Evolutionary conservation across 257 asterid genomes (phyloP), one percentile per base, ranked within the genome.

Genomic region (Nicotiana tabacum): DNA sequence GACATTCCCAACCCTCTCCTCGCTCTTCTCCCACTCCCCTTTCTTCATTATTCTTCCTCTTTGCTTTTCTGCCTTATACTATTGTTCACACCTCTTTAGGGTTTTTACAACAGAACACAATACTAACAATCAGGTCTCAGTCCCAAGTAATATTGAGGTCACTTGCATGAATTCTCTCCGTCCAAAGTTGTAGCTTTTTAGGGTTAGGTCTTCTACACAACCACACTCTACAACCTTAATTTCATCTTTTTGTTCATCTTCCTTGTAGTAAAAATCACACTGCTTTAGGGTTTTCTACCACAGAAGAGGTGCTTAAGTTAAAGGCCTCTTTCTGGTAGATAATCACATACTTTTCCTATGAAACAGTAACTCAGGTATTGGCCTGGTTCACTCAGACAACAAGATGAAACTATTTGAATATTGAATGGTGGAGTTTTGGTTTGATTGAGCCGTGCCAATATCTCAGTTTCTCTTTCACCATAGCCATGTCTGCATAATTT

Each of bases 401-500:
- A 35, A 33, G 29, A 74, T 27, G 79, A 48, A 74, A 48, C 62
- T 74, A 27, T 74, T 70, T 72, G 62, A 17, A 56, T 56, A 53
- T 1, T 68, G 17, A 43, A 46, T 72, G 78, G 37, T 21, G 35
- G 37, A 69, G 57, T 69, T 69, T 46, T 32, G 0, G 35, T 84
- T 72, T 88, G 92, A 89, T 89, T 89, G 92, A 89, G 92, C 92
- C 92, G 91, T 82, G 90, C 89, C 92, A 89, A 88, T 89, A 87
- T 89, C 89, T 64, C 27, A 83, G 87, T 84, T 85, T 74, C 80
- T 74, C 4, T 74, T 74, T 74, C 80, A 27, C 27, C 51, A 15
- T 65, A 61, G 12, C 32, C 32, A 29, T 72, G 21, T 6, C 61
- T 43, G 17, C 78, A 0, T 39, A 43, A 70, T n/a, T n/a, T 21